Evolutionary conservation across 352 stramenopile genomes (phyloP), one percentile per base, ranked within the genome.

Genomic region (Globisporangium uncinulatum): DNA sequence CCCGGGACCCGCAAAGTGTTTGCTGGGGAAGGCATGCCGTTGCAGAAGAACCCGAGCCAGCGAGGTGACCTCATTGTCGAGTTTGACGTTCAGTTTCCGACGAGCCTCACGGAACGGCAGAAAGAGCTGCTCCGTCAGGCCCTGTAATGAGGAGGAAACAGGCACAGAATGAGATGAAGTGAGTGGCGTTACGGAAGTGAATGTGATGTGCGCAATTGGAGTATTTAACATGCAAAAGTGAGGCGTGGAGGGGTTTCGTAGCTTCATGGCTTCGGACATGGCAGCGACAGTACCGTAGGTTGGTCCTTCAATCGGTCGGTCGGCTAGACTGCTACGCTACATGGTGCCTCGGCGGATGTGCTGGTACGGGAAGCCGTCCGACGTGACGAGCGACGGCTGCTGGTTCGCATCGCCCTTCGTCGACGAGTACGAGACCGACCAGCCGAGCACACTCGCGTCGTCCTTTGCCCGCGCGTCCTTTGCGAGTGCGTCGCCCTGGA

Each of bases 31-130:
- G 97, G 97, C 59, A 99, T 99, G 96, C 96, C 97, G 29, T 65
- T 97, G 51, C 86, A 98, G 63, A 89, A 87, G 57, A 77, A 56
- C 21, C 72, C 83, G 0, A 57, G 59, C 6, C 73, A 88, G 58
- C 96, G 89, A 59, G 96, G 96, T 41, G 95, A 98, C 61, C 69
- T 99, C 13, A 92, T 95, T 57, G 89, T 99, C 42, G 97, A 97
- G 50, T 98, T 98, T 69, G 89, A 98, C 56, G 95, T 99, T 24
- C 91, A 98, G 62, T 99, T 99, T 67, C 97, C 97, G 5, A 83
- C 89, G 19, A 76, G 74, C 6, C 79, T 99, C n/a, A 89, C 72
- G 0, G 69, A 90, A 39, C 59, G 56, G 39, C 84, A 94, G 66
- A 89, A 89, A 57, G 73, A 73, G 20, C 62, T 90, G 39, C 58